Percentiles rank a stretch among this genome's conserved stretches.
phyloP scores from a whole-genome alignment of 2,329 filamentous ascomycete genomes.

The Biscogniauxia mediterranea region DNA sequence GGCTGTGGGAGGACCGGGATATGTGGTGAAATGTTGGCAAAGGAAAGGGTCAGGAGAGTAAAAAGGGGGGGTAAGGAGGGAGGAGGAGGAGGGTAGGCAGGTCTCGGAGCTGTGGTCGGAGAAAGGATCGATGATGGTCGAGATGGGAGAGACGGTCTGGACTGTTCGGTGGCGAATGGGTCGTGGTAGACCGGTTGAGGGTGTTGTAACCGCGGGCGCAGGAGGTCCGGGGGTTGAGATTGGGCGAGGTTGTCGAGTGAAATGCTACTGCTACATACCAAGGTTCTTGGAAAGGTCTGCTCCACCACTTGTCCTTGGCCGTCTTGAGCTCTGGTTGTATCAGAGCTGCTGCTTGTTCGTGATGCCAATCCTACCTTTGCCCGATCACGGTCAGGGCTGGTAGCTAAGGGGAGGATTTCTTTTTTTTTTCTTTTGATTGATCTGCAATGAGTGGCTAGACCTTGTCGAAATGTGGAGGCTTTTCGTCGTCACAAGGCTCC shows the following conservation, averaged over 20 bases:
- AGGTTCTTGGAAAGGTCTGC: neutral
- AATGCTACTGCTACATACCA: too few relatives aligned
- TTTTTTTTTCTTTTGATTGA: neutral
- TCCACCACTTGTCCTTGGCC: neutral
- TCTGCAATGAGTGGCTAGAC: neutral
- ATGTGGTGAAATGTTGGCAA: slow-evolving; percentile 12
- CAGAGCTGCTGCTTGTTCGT: too few relatives aligned
- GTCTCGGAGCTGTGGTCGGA: too few relatives aligned
- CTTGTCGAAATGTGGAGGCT: neutral
- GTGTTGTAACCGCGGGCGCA: neutral
- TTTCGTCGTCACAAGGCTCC: neutral
- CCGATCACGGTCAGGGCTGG: too few relatives aligned
- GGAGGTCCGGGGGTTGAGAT: slow-evolving; percentile 8
- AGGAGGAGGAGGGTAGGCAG: too few relatives aligned
- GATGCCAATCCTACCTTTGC: too few relatives aligned
- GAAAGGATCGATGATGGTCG: neutral
- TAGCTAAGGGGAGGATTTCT: too few relatives aligned
- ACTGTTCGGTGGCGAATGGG: slow-evolving; percentile 21
- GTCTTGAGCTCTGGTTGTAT: neutral
- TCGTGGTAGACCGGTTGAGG: slow-evolving; percentile 16
- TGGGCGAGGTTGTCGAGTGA: neutral
- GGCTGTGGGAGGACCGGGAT: neutral
- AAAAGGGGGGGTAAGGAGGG: slow-evolving; percentile 10
- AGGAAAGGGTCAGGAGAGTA: too few relatives aligned
- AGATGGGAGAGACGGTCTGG: slow-evolving; percentile 14